phyloP scores from a whole-genome alignment of 78 protist genomes.

The Tieghemostelium lacteum region DNA sequence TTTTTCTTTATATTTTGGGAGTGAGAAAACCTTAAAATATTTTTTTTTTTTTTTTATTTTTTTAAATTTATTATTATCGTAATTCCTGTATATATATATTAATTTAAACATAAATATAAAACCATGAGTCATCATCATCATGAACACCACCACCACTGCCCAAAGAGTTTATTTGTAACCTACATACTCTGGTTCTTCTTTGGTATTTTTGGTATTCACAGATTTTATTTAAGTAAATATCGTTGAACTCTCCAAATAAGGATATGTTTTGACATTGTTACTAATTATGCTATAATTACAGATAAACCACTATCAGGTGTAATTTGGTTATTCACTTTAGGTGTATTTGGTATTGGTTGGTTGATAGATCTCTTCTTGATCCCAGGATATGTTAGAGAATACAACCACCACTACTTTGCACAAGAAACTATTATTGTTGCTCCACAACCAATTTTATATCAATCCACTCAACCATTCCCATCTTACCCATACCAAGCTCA shows the following conservation, averaged over 20 bases:
- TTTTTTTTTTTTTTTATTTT: too few species aligned
- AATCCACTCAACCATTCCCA: constrained; percentile 9
- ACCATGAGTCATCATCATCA: constrained; percentile 8
- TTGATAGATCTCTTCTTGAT: constrained; percentile 13
- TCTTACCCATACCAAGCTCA: background rate
- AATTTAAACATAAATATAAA: too few species aligned
- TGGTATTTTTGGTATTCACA: constrained; percentile 44
- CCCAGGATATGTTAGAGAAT: background rate
- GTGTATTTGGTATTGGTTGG: constrained; percentile 43
- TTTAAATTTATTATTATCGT: too few species aligned
- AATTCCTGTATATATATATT: too few species aligned
- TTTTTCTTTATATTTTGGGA: too few species aligned
- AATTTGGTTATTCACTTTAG: constrained; percentile 22
- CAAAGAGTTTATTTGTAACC: background rate
- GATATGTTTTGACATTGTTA: background rate
- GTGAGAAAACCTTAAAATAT: background rate
- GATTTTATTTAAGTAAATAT: background rate
- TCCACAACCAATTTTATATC: background rate
- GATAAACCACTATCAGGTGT: constrained; percentile 11
- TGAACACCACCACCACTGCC: constrained; percentile 6
- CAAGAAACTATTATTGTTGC: background rate
- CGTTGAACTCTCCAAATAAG: background rate
- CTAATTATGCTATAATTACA: background rate
- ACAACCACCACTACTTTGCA: background rate
- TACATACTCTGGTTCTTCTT: constrained; percentile 39